Percentiles rank a stretch among this genome's conserved stretches.
phyloP scores from a whole-genome alignment of 2,329 filamentous ascomycete genomes.

The Xylariomycetidae sp. region DNA sequence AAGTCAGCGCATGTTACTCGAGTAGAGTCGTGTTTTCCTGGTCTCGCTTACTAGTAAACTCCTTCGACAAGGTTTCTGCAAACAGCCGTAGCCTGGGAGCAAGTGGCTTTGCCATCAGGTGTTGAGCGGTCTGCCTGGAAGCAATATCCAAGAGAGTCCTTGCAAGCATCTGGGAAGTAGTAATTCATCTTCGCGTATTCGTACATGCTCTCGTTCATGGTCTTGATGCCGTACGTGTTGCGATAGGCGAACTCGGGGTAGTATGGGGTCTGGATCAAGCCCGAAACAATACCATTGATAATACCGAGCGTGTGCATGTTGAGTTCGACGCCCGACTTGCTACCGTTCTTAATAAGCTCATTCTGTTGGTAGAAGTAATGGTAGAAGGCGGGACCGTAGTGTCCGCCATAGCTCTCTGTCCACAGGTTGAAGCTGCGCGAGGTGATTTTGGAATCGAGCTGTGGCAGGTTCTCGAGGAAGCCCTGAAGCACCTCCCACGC shows the following conservation, averaged over 20 bases:
- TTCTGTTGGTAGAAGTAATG: slow-evolving; percentile 54
- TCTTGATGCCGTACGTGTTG: slow-evolving; percentile 38
- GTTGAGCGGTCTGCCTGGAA: slow-evolving; percentile 34
- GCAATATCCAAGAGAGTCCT: slow-evolving; percentile 47
- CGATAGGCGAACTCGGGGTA: slow-evolving; percentile 34
- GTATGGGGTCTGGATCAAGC: slow-evolving; percentile 38
- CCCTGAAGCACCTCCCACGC: slow-evolving; percentile 26
- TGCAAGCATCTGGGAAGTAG: slow-evolving; percentile 42
- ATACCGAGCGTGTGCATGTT: slow-evolving; percentile 49
- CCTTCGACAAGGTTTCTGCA: slow-evolving; percentile 52
- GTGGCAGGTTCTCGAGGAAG: slow-evolving; percentile 20
- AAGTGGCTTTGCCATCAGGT: slow-evolving; percentile 36
- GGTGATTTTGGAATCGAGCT: slow-evolving; percentile 39
- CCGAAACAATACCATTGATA: slow-evolving; percentile 51
- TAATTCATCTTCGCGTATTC: slow-evolving; percentile 47
- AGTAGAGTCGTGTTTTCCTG: too few relatives aligned
- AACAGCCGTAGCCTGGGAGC: slow-evolving; percentile 47
- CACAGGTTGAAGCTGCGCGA: slow-evolving; percentile 52
- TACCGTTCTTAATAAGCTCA: slow-evolving; percentile 43
- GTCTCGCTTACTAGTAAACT: slow-evolving; percentile 43
- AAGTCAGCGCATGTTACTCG: too few relatives aligned
- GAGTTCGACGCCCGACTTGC: slow-evolving; percentile 39
- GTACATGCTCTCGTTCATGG: slow-evolving; percentile 53
- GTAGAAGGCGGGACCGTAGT: slow-evolving; percentile 38
- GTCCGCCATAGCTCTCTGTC: slow-evolving; percentile 48